A percentile compares a stretch with the other conserved stretches of the same genome.
These are phyloP conservation scores for Eragrostis nindensis DNA, from an alignment of 176 grass and related monocot genomes.

Conservation along the genomic window DNA sequence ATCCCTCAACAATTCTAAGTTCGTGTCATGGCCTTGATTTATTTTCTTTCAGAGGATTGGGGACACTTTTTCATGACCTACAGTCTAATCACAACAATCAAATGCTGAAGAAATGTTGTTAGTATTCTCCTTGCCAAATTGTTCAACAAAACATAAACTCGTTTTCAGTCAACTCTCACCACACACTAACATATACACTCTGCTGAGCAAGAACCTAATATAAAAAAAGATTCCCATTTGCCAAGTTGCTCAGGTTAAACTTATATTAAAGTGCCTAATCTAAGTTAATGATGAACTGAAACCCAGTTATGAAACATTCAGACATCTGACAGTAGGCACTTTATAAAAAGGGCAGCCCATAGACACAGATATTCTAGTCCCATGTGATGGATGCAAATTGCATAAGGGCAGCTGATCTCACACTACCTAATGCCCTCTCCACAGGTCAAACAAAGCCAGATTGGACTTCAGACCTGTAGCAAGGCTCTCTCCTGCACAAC, in stretches of 20 bases:
- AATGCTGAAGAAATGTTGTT: not conserved
- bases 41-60: constrained; percentile 14
- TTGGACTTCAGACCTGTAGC: no score
- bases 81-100: not conserved
- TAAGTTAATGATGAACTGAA: constrained; percentile 16
- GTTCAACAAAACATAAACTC: not conserved
- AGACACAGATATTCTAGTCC: constrained; percentile 40
- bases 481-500: no score
- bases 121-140: not conserved
- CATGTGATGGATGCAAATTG: constrained; percentile 47
- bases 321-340: constrained; percentile 38
- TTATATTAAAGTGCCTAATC: constrained; percentile 26
- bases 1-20: not conserved
- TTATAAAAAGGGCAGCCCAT: constrained; percentile 24
- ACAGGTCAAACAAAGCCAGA: not conserved
- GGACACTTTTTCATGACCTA: not conserved
- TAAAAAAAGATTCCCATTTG: constrained; percentile 19
- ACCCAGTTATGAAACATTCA: constrained; percentile 44
- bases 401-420: constrained; percentile 30
- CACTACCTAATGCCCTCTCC: constrained; percentile 28
- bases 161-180: constrained; percentile 32
- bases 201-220: not conserved
- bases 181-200: not conserved
- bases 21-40: not conserved
- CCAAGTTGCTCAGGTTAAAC: constrained; percentile 40